phyloP scores from a whole-genome alignment of 2,329 filamentous ascomycete genomes.

The Colletotrichum abscissum region DNA sequence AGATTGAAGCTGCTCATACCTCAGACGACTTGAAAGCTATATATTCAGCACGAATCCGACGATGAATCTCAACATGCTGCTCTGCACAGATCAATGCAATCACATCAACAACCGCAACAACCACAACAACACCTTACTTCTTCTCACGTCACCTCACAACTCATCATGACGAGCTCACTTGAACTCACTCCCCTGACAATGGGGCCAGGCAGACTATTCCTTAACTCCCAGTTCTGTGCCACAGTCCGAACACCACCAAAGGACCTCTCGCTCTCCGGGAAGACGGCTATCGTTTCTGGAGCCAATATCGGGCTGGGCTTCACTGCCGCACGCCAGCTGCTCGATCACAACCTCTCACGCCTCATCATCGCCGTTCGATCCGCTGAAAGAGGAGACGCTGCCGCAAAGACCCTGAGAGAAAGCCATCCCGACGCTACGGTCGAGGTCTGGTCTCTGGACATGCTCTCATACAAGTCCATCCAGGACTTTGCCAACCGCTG shows the following conservation, averaged over 20 bases:
- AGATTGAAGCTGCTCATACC: background rate
- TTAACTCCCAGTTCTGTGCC: conserved; percentile 42
- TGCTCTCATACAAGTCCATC: conserved; percentile 51
- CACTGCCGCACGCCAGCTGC: conserved; percentile 54
- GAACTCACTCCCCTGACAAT: background rate
- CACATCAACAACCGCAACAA: background rate
- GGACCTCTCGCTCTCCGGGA: conserved; percentile 43
- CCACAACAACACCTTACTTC: background rate
- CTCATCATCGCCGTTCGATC: conserved; percentile 61
- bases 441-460: conserved; percentile 56
- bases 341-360: conserved; percentile 48
- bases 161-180: conserved; percentile 27
- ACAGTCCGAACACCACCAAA: conserved; percentile 38
- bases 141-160: background rate
- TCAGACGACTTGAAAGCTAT: background rate
- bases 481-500: conserved; percentile 48
- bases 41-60: background rate
- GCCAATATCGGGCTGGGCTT: conserved; percentile 61
- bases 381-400: conserved; percentile 53
- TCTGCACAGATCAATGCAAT: background rate
- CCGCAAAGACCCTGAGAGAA: conserved; percentile 46
- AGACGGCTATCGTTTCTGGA: conserved; percentile 61
- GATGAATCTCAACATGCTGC: background rate
- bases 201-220: conserved; percentile 34
- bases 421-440: conserved; percentile 46